Evolutionary conservation across 257 asterid genomes (phyloP).

Genomic region (Catharanthus roseus): DNA sequence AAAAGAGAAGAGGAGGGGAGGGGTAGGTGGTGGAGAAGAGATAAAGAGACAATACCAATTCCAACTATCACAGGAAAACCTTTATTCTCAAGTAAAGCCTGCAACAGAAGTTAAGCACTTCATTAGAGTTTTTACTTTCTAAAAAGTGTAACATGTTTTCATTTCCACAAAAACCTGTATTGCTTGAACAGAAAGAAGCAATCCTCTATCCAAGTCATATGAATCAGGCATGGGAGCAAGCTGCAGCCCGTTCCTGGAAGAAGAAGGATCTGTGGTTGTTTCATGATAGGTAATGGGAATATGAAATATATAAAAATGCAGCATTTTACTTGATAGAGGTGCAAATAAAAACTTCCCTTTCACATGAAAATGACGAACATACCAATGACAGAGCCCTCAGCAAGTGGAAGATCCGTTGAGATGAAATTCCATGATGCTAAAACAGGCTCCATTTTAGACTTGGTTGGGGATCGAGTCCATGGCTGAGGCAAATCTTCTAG

Average conservation of each 20-base stretch:
- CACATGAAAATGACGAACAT: constrained; percentile 2
- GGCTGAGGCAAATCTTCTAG: constrained; percentile 93
- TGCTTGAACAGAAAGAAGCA: constrained; percentile 95
- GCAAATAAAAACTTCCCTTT: background rate
- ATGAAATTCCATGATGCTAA: constrained; percentile 79
- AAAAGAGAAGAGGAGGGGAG: too few relatives aligned
- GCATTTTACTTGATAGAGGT: background rate
- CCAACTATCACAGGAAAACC: constrained; percentile 97
- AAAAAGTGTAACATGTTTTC: constrained; percentile 8
- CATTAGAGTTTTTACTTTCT: constrained; percentile 14
- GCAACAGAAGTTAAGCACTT: constrained; percentile 27
- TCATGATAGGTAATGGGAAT: constrained; percentile 40
- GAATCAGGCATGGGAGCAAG: constrained; percentile 96
- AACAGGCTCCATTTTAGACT: constrained; percentile 83
- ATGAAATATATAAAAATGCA: constrained; percentile 7
- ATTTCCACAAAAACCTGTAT: constrained; percentile 53
- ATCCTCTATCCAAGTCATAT: constrained; percentile 93
- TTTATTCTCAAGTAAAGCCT: constrained; percentile 93
- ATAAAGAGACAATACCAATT: constrained; percentile 57
- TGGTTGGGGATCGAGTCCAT: constrained; percentile 98
- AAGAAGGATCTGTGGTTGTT: constrained; percentile 72
- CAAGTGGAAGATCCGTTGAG: constrained; percentile 41
- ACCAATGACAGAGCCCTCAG: constrained; percentile 54
- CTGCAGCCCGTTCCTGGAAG: constrained; percentile 64
- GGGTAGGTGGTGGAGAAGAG: constrained; percentile 14